Conservation (phyloP, 768 basidiomycete species). For the Gymnopilus dilepis region DNA sequence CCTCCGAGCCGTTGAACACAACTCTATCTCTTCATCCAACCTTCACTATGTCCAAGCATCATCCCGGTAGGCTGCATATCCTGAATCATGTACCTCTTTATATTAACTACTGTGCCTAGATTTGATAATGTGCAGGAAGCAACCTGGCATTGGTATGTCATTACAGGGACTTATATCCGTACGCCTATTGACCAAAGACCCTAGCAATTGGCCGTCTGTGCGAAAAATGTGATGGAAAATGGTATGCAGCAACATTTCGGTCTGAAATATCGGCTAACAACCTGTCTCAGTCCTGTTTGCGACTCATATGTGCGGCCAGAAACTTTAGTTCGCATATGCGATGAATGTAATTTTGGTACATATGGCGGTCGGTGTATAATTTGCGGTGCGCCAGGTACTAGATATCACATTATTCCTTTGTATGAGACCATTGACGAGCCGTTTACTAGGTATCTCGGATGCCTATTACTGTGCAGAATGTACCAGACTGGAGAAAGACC, state of each 20-base stretch:
- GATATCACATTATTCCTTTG: not conserved
- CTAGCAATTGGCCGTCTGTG: constrained; percentile 96
- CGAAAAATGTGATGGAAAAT: constrained; percentile 99
- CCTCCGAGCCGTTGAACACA: too few relatives aligned
- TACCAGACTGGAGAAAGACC: constrained; percentile 94
- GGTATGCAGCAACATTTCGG: constrained; percentile 57
- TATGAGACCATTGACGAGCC: too few relatives aligned
- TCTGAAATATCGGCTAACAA: not conserved
- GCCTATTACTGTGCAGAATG: constrained; percentile 99
- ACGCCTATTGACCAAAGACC: not conserved
- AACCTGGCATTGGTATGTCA: constrained; percentile 88
- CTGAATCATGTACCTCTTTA: not conserved
- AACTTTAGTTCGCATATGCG: constrained; percentile 97
- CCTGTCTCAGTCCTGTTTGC: constrained; percentile 81
- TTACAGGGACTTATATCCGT: not conserved
- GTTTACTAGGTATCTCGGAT: constrained; percentile 87
- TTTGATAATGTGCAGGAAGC: constrained; percentile 97
- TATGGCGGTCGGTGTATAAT: constrained; percentile 98
- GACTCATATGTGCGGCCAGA: constrained; percentile 99
- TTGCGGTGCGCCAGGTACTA: constrained; percentile 88
- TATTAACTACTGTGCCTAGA: constrained; percentile 52
- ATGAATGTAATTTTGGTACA: constrained; percentile 99
- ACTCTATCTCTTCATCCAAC: not conserved
- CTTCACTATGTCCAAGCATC: constrained; percentile 82
- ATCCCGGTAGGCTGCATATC: constrained; percentile 61